Evolutionary conservation across 2,329 filamentous ascomycete genomes (phyloP).

Genomic region (Rhinocladiella mackenziei): DNA sequence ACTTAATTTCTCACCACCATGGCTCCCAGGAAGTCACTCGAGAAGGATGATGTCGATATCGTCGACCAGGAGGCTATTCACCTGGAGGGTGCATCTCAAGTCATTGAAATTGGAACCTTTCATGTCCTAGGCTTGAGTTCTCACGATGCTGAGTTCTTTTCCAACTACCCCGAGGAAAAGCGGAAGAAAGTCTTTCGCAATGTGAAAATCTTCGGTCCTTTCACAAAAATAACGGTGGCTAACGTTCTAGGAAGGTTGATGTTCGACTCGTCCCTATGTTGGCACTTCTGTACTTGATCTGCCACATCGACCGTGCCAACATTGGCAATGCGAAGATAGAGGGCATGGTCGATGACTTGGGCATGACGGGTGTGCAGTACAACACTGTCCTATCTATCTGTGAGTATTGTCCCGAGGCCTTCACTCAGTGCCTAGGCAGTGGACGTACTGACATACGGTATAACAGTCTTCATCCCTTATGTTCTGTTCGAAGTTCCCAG

Average conservation of each 20-base stretch:
- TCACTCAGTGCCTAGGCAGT: no score
- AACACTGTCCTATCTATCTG: constrained; percentile 13
- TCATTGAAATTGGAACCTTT: constrained; percentile 33
- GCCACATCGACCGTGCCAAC: constrained; percentile 67
- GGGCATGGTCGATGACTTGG: constrained; percentile 40
- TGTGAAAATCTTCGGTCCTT: constrained; percentile 41
- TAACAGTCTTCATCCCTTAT: constrained; percentile 11
- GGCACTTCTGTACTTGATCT: constrained; percentile 64
- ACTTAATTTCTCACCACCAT: constrained; percentile 1
- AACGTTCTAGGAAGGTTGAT: constrained; percentile 56
- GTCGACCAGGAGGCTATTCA: not conserved
- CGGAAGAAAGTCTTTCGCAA: constrained; percentile 25
- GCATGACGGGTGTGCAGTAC: constrained; percentile 43
- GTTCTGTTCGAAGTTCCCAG: constrained; percentile 52
- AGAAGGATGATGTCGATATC: constrained; percentile 10
- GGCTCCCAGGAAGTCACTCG: constrained; percentile 2
- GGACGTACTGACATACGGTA: not conserved
- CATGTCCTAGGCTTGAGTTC: constrained; percentile 32
- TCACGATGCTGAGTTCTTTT: constrained; percentile 35
- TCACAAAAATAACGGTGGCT: constrained; percentile 14
- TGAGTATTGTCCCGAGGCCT: not conserved
- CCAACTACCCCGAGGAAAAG: constrained; percentile 30
- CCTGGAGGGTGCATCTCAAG: constrained; percentile 1
- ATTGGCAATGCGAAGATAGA: constrained; percentile 54
- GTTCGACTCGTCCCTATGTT: constrained; percentile 62